Evolutionary conservation across 441 rosid genomes (phyloP).

Genomic region (Populus hybrid): DNA sequence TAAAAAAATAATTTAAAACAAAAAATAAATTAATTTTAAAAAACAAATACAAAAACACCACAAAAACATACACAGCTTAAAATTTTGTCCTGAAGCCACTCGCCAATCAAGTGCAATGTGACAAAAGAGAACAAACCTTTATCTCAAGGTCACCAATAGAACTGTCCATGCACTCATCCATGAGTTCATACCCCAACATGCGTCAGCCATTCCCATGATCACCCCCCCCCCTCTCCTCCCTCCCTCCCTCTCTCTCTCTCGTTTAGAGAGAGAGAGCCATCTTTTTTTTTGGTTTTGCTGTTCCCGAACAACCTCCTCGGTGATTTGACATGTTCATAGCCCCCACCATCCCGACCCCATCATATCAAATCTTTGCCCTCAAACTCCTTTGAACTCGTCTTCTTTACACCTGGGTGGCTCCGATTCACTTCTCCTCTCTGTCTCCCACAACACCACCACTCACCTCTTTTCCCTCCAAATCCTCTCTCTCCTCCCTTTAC

Average conservation of each 20-base stretch:
- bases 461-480: constrained; percentile 2
- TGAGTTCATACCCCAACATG: background rate
- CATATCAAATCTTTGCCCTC: constrained; percentile 16
- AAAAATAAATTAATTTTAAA: too few species aligned
- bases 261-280: too few species aligned
- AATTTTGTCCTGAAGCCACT: background rate
- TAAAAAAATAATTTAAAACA: too few species aligned
- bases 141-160: too few species aligned
- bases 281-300: background rate
- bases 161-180: too few species aligned
- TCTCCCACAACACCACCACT: constrained; percentile 7
- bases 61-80: too few species aligned
- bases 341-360: constrained; percentile 2
- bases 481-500: background rate
- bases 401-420: constrained; percentile 11
- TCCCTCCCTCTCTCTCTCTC: too few species aligned
- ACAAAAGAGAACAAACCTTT: background rate
- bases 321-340: constrained; percentile 6
- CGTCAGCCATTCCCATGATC: background rate
- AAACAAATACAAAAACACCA: too few species aligned
- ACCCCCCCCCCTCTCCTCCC: too few species aligned
- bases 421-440: background rate
- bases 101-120: background rate
- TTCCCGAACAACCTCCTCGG: background rate
- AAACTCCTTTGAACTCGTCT: background rate